These are phyloP conservation scores for Helicostylum pulchrum DNA, from an alignment of 192 early-diverging fungal species.

Conservation along the genomic window DNA sequence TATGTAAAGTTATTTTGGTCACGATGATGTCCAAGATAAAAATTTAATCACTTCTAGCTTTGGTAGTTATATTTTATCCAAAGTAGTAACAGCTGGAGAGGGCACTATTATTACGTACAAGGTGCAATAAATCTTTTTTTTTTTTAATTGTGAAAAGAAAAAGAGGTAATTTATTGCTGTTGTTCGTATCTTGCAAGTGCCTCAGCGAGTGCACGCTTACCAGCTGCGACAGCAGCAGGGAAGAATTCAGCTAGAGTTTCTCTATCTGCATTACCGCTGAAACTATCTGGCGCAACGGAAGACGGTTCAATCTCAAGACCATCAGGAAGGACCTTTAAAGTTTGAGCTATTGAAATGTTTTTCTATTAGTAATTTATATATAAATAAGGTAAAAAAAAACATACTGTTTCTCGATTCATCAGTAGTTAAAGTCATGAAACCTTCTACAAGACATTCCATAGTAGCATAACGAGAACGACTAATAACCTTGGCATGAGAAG, in stretches of 20 bases:
- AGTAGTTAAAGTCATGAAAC: slow-evolving; percentile 21
- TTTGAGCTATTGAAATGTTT: slow-evolving; percentile 5
- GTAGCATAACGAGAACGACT: neutral
- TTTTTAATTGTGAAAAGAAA: too few species aligned
- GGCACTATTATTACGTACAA: too few species aligned
- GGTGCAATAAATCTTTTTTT: too few species aligned
- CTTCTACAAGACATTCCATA: slow-evolving; percentile 24
- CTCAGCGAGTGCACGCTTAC: neutral
- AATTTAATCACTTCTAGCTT: too few species aligned
- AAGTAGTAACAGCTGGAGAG: too few species aligned
- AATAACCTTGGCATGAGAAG: slow-evolving; percentile 1
- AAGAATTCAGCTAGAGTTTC: neutral
- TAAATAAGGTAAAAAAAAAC: neutral
- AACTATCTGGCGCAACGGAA: neutral
- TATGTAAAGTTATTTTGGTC: too few species aligned
- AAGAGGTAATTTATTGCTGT: too few species aligned
- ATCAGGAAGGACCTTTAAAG: slow-evolving; percentile 20
- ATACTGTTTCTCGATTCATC: slow-evolving; percentile 25
- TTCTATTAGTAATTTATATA: too few species aligned
- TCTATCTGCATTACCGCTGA: too few species aligned
- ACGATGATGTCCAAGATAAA: too few species aligned
- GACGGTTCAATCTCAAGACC: slow-evolving; percentile 9
- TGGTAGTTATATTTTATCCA: too few species aligned
- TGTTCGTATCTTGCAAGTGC: slow-evolving; percentile 8
- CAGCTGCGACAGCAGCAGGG: neutral